These are phyloP conservation scores for Leccinum barrowsii DNA, from an alignment of 768 basidiomycete species.

Conservation along the genomic window DNA sequence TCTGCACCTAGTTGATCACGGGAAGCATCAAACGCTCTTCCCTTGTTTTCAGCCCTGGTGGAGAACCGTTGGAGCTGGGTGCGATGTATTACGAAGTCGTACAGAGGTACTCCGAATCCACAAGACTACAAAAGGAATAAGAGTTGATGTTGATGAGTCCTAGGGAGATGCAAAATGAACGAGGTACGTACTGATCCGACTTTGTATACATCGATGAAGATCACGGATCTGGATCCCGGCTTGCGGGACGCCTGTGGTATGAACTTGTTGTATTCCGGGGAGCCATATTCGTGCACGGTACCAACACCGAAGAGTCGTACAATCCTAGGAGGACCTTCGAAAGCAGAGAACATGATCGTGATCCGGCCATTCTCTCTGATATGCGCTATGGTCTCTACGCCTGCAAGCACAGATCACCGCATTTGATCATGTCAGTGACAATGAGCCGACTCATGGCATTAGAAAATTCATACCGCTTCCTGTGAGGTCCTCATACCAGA, in stretches of 20 bases:
- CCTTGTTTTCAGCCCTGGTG: conserved; percentile 39
- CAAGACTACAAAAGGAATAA: conserved; percentile 47
- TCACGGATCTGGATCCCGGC: conserved; percentile 57
- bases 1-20: not conserved
- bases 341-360: conserved; percentile 59
- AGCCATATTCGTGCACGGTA: conserved; percentile 61
- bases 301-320: conserved; percentile 57
- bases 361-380: conserved; percentile 61
- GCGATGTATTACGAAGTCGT: conserved; percentile 55
- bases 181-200: conserved; percentile 42
- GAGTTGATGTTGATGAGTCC: not conserved
- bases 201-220: conserved; percentile 59
- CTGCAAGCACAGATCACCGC: conserved; percentile 24
- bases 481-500: conserved; percentile 73
- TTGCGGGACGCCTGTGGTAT: conserved; percentile 46
- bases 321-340: conserved; percentile 60
- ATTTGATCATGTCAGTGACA: not conserved
- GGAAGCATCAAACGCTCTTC: conserved; percentile 26
- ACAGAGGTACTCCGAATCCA: conserved; percentile 62
- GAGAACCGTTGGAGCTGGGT: conserved; percentile 43
- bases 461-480: conserved; percentile 50
- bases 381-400: conserved; percentile 61
- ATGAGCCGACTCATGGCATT: not conserved
- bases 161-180: not conserved
- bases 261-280: conserved; percentile 53